Evolutionary conservation across 139 green algal genomes (phyloP), one percentile per base, ranked within the genome.

Genomic region (Marvania coccoides): DNA sequence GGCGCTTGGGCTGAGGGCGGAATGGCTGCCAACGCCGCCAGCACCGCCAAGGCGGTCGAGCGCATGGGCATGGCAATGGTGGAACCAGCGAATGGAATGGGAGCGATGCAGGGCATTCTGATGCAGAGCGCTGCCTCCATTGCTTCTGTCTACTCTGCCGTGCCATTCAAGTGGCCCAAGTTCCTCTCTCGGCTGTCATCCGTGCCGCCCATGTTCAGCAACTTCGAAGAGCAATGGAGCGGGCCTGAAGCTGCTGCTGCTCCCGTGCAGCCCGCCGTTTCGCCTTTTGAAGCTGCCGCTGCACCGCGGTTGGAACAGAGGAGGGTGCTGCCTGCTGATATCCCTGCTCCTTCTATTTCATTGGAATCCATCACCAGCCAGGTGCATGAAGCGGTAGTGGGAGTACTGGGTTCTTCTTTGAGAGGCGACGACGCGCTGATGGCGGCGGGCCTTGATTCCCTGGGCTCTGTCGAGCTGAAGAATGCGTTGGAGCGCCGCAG

Each of bases 1-100:
- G 89, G 88, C 33, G 89, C 88, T 5, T 96, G 88, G 88, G 75
- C 63, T 5, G 81, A 78, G n/a, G 77, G 69, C 10, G 88, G 88
- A 47, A 95, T 95, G 88, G 88, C 88, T 10, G 70, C 73, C 2
- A 58, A 64, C 72, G 42, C 7, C 24, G 53, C 53, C 54, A 34
- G 26, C 9, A 55, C 36, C 14, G 8, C 15, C 9, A 7, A 35
- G 6, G 86, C 74, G n/a, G 62, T 90, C 60, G 70, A 84, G 51
- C 69, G 74, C n/a, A 86, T 65, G n/a, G 87, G 88, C 60, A 87
- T 95, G 56, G 68, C 58, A 0, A 31, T 72, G 42, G 37, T 84
- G 29, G 8, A 62, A n/a, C 63, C 72, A 24, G 37, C 14, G 7
- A 19, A 70, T 12, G 79, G 78, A 5, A 46, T 69, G 9, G 28